These are phyloP conservation scores for Chalaropsis ovoidea DNA, from an alignment of 2,329 filamentous ascomycete species.

Conservation along the genomic window DNA sequence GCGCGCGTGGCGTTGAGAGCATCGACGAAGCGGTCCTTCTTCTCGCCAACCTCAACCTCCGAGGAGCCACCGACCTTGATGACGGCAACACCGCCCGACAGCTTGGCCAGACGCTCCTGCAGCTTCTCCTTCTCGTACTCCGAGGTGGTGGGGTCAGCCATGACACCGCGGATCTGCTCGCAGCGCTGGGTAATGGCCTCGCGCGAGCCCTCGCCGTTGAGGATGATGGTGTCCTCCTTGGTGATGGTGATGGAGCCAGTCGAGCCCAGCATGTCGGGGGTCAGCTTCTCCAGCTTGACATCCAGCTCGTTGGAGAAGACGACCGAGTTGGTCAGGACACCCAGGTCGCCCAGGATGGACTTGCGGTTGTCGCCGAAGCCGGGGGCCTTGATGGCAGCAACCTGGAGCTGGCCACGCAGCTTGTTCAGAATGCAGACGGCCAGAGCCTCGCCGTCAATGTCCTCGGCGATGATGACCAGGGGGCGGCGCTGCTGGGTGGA, in stretches of 20 bases:
- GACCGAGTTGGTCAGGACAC: slow-evolving; percentile 87
- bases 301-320: slow-evolving; percentile 98
- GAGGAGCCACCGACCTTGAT: slow-evolving; percentile 98
- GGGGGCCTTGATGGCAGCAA: slow-evolving; percentile 95
- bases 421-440: slow-evolving; percentile 99
- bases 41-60: slow-evolving; percentile 97
- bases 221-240: slow-evolving; percentile 98
- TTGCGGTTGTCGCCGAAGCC: slow-evolving; percentile 99
- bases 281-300: slow-evolving; percentile 98
- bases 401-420: slow-evolving; percentile 97
- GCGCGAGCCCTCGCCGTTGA: slow-evolving; percentile 95
- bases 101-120: slow-evolving; percentile 97
- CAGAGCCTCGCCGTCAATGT: slow-evolving; percentile 96
- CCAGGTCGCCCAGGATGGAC: slow-evolving; percentile 95
- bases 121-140: slow-evolving; percentile 99
- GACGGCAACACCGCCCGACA: slow-evolving; percentile 96
- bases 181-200: slow-evolving; percentile 88
- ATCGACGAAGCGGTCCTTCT: slow-evolving; percentile 99
- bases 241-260: slow-evolving; percentile 99
- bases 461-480: slow-evolving; percentile 96
- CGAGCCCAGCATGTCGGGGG: slow-evolving; percentile 87
- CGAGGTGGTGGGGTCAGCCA: slow-evolving; percentile 83
- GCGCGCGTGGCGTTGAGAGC: slow-evolving; percentile 95
- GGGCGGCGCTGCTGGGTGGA: slow-evolving; percentile 92
- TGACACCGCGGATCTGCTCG: slow-evolving; percentile 97